phyloP scores from a whole-genome alignment of 2,329 filamentous ascomycete genomes.

The Escovopsis sp. region DNA sequence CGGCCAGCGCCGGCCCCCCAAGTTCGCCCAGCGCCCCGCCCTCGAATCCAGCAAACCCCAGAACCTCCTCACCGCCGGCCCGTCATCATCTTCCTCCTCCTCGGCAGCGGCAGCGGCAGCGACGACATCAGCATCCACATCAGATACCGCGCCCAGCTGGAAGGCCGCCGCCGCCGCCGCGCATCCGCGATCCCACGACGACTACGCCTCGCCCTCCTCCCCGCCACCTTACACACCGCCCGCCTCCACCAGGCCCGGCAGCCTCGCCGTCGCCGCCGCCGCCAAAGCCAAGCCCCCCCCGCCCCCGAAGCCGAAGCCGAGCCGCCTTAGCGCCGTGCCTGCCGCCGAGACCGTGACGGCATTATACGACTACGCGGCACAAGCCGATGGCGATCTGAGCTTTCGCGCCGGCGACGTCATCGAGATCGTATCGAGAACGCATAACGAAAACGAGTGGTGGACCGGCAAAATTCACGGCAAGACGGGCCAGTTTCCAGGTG shows the following conservation, averaged over 20 bases:
- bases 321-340: constrained; percentile 49
- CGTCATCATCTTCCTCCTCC: constrained; percentile 1
- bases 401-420: constrained; percentile 79
- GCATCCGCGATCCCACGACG: constrained; percentile 10
- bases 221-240: constrained; percentile 56
- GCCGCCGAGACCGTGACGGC: constrained; percentile 70
- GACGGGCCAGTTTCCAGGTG: constrained; percentile 90
- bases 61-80: constrained; percentile 36
- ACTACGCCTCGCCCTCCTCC: constrained; percentile 34
- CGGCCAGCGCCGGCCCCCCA: constrained; percentile 48
- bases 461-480: constrained; percentile 64
- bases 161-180: constrained; percentile 21
- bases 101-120: neutral
- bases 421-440: constrained; percentile 70
- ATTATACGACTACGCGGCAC: constrained; percentile 90
- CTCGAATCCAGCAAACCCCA: constrained; percentile 31
- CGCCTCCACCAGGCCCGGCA: constrained; percentile 11
- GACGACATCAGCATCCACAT: neutral
- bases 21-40: constrained; percentile 42
- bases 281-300: constrained; percentile 57
- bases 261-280: constrained; percentile 32
- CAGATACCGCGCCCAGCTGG: constrained; percentile 17
- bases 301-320: constrained; percentile 63
- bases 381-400: constrained; percentile 85
- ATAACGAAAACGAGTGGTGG: constrained; percentile 97